Evolutionary conservation across 2,329 filamentous ascomycete species (phyloP).

Genomic region (Aspergillus alliaceus): DNA sequence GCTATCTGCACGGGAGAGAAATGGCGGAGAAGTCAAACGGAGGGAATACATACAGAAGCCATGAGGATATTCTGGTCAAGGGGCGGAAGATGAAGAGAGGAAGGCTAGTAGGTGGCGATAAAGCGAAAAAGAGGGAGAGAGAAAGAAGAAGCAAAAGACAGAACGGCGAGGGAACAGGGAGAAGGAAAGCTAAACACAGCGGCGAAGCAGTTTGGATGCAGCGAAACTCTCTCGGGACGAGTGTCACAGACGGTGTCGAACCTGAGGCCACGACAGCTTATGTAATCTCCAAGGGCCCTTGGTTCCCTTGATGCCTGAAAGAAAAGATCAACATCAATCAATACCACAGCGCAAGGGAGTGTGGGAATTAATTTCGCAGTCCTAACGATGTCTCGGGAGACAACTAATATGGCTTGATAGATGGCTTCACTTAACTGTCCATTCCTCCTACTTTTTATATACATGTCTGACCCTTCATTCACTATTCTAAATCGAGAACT

Average conservation of each 20-base stretch:
- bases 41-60: conserved; percentile 47
- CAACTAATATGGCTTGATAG: no score
- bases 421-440: no score
- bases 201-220: conserved; percentile 13
- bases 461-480: no score
- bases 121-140: conserved; percentile 13
- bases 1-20: conserved; percentile 14
- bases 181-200: conserved; percentile 20
- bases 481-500: neutral
- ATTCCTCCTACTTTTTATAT: neutral
- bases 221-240: conserved; percentile 3
- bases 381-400: no score
- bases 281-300: conserved; percentile 11
- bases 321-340: neutral
- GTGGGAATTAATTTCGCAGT: no score
- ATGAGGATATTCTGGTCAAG: conserved; percentile 33
- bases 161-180: conserved; percentile 18
- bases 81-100: conserved; percentile 7
- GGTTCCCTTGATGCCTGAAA: neutral
- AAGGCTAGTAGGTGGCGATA: conserved; percentile 6
- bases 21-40: conserved; percentile 13
- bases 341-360: neutral
- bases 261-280: conserved; percentile 13
- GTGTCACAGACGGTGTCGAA: conserved; percentile 4
- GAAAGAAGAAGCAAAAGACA: conserved; percentile 14